Evolutionary conservation across 75 land plant genomes (phyloP).

Genomic region (Adiantum capillusveneris): DNA sequence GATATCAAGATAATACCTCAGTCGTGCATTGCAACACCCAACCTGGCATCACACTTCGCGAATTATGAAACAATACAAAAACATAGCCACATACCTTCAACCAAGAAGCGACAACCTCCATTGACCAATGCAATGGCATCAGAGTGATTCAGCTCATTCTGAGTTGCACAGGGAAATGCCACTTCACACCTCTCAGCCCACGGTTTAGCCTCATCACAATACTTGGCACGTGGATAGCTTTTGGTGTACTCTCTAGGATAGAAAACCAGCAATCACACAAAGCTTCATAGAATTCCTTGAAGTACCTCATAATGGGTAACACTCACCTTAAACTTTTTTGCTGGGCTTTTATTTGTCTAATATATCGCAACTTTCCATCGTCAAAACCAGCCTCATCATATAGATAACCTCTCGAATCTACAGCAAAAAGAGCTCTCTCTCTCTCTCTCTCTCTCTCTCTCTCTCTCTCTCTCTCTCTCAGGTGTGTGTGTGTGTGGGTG

Average conservation of each 20-base stretch:
- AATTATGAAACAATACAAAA: no score
- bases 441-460: no score
- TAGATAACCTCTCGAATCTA: constrained; percentile 94
- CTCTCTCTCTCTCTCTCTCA: constrained; percentile 1
- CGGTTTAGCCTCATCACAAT: constrained; percentile 90
- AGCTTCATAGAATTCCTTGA: no score
- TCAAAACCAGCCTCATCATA: constrained; percentile 97
- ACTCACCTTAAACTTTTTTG: constrained; percentile 79
- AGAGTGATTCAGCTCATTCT: constrained; percentile 92
- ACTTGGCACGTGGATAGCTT: constrained; percentile 80
- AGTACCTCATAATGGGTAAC: no score
- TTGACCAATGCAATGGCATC: constrained; percentile 87
- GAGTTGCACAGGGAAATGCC: constrained; percentile 98
- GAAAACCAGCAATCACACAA: background rate
- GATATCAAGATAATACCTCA: no score
- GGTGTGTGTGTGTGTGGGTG: no score
- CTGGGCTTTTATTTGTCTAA: constrained; percentile 80
- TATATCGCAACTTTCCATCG: constrained; percentile 53
- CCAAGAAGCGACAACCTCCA: constrained; percentile 82
- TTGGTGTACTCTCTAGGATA: constrained; percentile 77
- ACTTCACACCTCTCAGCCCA: constrained; percentile 96
- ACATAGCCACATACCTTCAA: constrained; percentile 98
- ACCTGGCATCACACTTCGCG: no score
- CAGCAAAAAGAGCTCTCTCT: background rate
- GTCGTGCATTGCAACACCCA: no score